phyloP scores from a whole-genome alignment of 148 eudicot species.

The Bassia scoparia region DNA sequence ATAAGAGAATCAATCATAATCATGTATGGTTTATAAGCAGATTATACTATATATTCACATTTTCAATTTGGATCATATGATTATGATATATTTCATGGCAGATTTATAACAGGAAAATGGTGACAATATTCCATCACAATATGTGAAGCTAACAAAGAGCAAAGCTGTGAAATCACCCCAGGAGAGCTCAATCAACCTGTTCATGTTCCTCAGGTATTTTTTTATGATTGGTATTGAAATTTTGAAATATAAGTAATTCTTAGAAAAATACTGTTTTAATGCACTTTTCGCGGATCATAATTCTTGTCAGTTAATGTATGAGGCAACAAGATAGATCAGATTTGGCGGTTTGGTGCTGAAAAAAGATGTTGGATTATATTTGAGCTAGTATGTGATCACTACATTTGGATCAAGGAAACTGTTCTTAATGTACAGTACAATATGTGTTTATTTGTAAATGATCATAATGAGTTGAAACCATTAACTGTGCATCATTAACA shows the following conservation, averaged over 20 bases:
- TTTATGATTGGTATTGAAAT: too few species aligned
- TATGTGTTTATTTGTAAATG: neutral
- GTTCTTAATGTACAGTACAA: too few species aligned
- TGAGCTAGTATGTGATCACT: neutral
- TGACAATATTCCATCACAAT: constrained; percentile 30
- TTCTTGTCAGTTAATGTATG: too few species aligned
- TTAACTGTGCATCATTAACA: constrained; percentile 14
- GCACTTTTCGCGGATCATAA: too few species aligned
- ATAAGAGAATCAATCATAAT: too few species aligned
- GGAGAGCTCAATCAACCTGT: constrained; percentile 77
- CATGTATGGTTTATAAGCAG: too few species aligned
- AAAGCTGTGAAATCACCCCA: constrained; percentile 46
- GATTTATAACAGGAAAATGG: constrained; percentile 16
- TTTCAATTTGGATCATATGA: neutral
- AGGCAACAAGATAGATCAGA: neutral
- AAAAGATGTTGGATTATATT: too few species aligned
- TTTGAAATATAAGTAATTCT: too few species aligned
- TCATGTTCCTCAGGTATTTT: constrained; percentile 57
- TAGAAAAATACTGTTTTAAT: too few species aligned
- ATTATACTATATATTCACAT: neutral
- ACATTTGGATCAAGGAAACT: too few species aligned
- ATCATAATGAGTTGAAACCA: neutral
- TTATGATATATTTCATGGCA: neutral
- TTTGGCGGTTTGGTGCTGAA: too few species aligned
- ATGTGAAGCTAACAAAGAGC: constrained; percentile 55